Evolutionary conservation across 1,284 basidiomycete species (phyloP), one percentile per base, ranked within the genome.

Genomic region (Ceratobasidium sp.): DNA sequence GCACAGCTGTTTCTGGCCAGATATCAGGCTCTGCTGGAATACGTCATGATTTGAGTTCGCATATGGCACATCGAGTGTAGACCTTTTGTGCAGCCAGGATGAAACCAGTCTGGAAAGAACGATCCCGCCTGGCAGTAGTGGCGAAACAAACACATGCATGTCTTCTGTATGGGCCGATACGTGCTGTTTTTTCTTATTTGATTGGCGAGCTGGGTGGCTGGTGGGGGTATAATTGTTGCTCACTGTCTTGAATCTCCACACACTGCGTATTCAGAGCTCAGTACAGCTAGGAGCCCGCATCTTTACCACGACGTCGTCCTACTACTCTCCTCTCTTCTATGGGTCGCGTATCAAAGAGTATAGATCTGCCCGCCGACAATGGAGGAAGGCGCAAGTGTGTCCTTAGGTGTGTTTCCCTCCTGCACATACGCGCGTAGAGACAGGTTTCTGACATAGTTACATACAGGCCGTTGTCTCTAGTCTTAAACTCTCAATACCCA

Each of bases 301-400:
- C 26, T 14, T 9, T 1, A 28, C 16, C 26, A 9, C 43, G 28
- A n/a, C 43, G 30, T 14, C 66, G 52, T 23, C 66, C 11, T 46
- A n/a, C 59, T 21, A n/a, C n/a, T 30, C 26, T 18, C 21, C 41
- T 2, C 28, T 5, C 35, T 11, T 11, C 4, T 5, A 38, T 11
- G 16, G 26, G 14, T 2, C 23, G 26, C 35, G 35, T 5, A 5
- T n/a, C 41, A 6, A 13, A 30, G 41, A 26, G 28, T 1, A 71
- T 71, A 55, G 28, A 46, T n/a, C n/a, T 44, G 28, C 67, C 67
- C 26, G 50, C 18, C 46, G 52, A 71, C 46, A 9, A 59, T n/a
- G 46, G 49, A 59, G 67, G 49, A 50, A 59, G 54, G 67, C 67
- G 47, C 44, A 44, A 52, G 43, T 11, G 6, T 8, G 26, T 26